Conservation (phyloP, 257 asterid genomes). For the Petrea volubilis region DNA sequence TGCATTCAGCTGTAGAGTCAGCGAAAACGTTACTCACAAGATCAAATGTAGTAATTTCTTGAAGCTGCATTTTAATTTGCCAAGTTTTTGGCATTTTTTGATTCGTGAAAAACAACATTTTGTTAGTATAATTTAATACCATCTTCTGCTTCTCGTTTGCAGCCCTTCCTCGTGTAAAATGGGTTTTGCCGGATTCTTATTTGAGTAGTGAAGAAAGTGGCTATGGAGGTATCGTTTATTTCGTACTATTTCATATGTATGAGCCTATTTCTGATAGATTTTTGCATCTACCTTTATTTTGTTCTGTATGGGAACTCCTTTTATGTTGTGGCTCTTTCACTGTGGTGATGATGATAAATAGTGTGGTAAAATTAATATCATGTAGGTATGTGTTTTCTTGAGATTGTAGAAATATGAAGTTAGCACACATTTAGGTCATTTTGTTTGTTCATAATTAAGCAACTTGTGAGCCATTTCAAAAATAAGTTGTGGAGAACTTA, state of each 20-base stretch:
- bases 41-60: conserved; percentile 35
- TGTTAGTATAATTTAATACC: neutral
- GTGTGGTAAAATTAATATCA: too few species aligned
- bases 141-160: conserved; percentile 8
- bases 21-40: conserved; percentile 25
- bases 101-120: neutral
- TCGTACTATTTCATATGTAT: neutral
- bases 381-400: too few species aligned
- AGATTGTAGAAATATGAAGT: too few species aligned
- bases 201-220: conserved; percentile 35
- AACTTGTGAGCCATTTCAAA: too few species aligned
- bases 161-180: conserved; percentile 41
- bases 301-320: too few species aligned
- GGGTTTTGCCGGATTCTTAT: conserved; percentile 50
- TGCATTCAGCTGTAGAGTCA: conserved; percentile 41
- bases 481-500: too few species aligned
- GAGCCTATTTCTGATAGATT: too few species aligned
- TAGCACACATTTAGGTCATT: too few species aligned
- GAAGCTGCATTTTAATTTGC: neutral
- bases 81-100: neutral
- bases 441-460: too few species aligned
- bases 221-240: conserved; percentile 38
- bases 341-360: too few species aligned
- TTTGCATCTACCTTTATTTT: too few species aligned
- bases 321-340: too few species aligned